These are phyloP conservation scores for Arthrobotrys pseudoclavata DNA, from an alignment of 2,329 filamentous ascomycete species.

Conservation along the genomic window DNA sequence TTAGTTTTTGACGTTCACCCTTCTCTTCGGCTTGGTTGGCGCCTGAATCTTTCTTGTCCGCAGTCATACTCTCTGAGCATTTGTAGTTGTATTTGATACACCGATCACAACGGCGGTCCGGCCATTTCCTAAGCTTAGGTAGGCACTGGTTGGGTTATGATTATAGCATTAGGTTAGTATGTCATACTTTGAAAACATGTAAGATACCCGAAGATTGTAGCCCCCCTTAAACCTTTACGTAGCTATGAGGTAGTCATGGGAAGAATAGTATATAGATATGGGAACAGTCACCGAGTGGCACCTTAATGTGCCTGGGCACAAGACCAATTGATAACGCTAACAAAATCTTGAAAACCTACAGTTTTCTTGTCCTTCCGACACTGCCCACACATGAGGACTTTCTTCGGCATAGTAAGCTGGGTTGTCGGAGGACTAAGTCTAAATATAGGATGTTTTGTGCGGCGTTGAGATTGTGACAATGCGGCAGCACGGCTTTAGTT, in stretches of 20 bases:
- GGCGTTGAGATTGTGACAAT: not conserved
- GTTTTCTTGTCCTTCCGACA: slow-evolving; percentile 15
- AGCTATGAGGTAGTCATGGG: too few species aligned
- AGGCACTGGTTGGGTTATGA: slow-evolving; percentile 1
- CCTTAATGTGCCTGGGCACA: too few species aligned
- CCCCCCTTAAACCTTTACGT: too few species aligned
- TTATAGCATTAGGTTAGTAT: too few species aligned
- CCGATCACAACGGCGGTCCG: slow-evolving; percentile 13
- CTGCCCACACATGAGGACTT: slow-evolving; percentile 12
- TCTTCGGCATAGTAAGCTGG: slow-evolving; percentile 10
- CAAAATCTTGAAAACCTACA: too few species aligned
- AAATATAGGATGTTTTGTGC: not conserved
- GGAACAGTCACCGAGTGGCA: too few species aligned
- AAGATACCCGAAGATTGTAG: too few species aligned
- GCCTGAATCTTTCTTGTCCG: not conserved
- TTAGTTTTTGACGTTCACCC: not conserved
- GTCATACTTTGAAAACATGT: too few species aligned
- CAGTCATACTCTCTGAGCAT: slow-evolving; percentile 13
- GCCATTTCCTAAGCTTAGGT: slow-evolving; percentile 15
- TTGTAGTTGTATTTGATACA: slow-evolving; percentile 6
- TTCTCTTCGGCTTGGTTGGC: not conserved
- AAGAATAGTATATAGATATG: too few species aligned
- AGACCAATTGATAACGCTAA: not conserved
- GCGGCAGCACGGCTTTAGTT: too few species aligned
- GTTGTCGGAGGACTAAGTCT: too few species aligned